A percentile compares a stretch with the other conserved stretches of the same genome.
Conservation (phyloP, 1,139 yeast genomes). For the Yamadazyma membranifaciens region DNA sequence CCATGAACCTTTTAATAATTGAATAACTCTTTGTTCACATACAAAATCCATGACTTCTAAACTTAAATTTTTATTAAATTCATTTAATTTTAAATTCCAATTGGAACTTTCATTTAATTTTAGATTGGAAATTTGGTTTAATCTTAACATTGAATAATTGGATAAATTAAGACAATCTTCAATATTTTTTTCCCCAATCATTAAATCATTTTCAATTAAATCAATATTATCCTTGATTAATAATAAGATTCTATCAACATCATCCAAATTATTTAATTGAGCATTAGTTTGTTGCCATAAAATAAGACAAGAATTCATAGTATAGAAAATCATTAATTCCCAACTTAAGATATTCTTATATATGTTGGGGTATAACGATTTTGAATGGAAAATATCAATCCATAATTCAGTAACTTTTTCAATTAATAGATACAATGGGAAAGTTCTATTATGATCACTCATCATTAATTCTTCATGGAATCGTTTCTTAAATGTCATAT, state of each 20-base stretch:
- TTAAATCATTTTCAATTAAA: slow-evolving; percentile 29
- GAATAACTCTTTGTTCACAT: slow-evolving; percentile 72
- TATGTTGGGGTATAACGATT: slow-evolving; percentile 34
- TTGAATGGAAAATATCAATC: slow-evolving; percentile 38
- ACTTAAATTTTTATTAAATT: slow-evolving; percentile 51
- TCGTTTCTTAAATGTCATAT: slow-evolving; percentile 55
- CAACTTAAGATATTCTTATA: slow-evolving; percentile 50
- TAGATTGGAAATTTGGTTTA: slow-evolving; percentile 49
- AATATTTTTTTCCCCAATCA: slow-evolving; percentile 22
- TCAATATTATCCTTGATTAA: slow-evolving; percentile 35
- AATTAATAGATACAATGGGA: slow-evolving; percentile 42
- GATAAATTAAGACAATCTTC: slow-evolving; percentile 49
- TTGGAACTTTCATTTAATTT: slow-evolving; percentile 29
- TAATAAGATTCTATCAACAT: slow-evolving; percentile 48
- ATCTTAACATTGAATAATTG: slow-evolving; percentile 48
- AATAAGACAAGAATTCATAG: slow-evolving; percentile 56
- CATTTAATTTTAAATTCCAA: slow-evolving; percentile 41
- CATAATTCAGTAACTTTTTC: slow-evolving; percentile 36
- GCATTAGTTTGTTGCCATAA: slow-evolving; percentile 73
- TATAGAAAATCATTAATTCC: slow-evolving; percentile 54
- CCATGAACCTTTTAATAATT: slow-evolving; percentile 80
- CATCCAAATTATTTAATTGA: slow-evolving; percentile 38
- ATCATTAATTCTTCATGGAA: slow-evolving; percentile 59
- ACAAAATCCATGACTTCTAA: slow-evolving; percentile 72
- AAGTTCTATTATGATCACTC: slow-evolving; percentile 44